These are phyloP conservation scores for Scheffersomyces ergatensis DNA, from an alignment of 805 yeast species.

Conservation along the genomic window DNA sequence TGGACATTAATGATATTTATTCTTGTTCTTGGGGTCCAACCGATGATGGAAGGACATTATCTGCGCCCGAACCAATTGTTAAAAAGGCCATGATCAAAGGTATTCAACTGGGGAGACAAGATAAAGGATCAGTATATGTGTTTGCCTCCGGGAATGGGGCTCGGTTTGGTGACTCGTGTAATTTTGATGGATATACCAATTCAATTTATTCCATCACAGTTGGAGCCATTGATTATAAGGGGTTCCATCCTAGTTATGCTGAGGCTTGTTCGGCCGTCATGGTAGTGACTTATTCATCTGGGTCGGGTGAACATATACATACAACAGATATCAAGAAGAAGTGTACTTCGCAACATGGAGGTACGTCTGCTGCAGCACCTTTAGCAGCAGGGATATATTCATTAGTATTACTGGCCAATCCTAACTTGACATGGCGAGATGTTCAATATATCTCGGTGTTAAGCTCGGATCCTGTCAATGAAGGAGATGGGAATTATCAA, in stretches of 20 bases:
- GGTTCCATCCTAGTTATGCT: constrained; percentile 83
- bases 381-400: constrained; percentile 95
- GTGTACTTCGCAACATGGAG: constrained; percentile 83
- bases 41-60: constrained; percentile 85
- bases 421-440: constrained; percentile 93
- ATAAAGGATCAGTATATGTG: constrained; percentile 85
- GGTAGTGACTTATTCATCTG: constrained; percentile 91
- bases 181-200: constrained; percentile 96
- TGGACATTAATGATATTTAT: constrained; percentile 86
- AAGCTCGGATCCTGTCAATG: constrained; percentile 66
- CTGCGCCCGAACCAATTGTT: constrained; percentile 78
- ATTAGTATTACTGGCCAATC: constrained; percentile 76
- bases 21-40: constrained; percentile 99
- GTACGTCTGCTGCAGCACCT: constrained; percentile 99
- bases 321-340: constrained; percentile 73
- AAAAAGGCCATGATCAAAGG: constrained; percentile 84
- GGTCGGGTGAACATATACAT: constrained; percentile 84
- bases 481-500: constrained; percentile 75
- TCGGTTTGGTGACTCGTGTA: constrained; percentile 78
- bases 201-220: constrained; percentile 93
- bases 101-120: constrained; percentile 72
- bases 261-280: constrained; percentile 94
- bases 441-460: constrained; percentile 79
- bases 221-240: constrained; percentile 86
- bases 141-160: constrained; percentile 98